Evolutionary conservation across 371 early-diverging fungal genomes (phyloP).

Genomic region (Mycotypha africana): DNA sequence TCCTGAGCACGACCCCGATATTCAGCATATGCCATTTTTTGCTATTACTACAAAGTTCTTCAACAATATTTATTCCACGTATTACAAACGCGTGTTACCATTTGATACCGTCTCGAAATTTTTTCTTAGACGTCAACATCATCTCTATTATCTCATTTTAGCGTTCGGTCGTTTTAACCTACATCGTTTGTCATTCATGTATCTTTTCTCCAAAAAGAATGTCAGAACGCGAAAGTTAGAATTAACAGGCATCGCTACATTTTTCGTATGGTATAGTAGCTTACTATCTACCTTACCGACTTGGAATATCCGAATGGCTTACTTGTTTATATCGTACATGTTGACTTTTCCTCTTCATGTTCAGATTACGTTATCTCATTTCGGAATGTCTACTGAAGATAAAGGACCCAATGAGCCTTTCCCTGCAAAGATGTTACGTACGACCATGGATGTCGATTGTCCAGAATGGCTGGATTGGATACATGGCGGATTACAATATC

Average conservation of each 20-base stretch:
- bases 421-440: slow-evolving; percentile 80
- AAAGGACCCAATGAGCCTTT: slow-evolving; percentile 71
- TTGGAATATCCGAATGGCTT: slow-evolving; percentile 57
- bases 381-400: slow-evolving; percentile 90
- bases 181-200: slow-evolving; percentile 69
- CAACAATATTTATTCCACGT: slow-evolving; percentile 85
- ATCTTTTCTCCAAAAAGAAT: slow-evolving; percentile 53
- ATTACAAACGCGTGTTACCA: slow-evolving; percentile 73
- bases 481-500: slow-evolving; percentile 96
- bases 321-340: slow-evolving; percentile 76
- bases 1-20: slow-evolving; percentile 93
- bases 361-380: slow-evolving; percentile 94
- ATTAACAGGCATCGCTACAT: slow-evolving; percentile 61
- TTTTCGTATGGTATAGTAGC: slow-evolving; percentile 76
- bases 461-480: slow-evolving; percentile 94
- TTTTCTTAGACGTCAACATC: slow-evolving; percentile 80
- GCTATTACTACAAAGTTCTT: slow-evolving; percentile 83
- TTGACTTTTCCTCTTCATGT: slow-evolving; percentile 86
- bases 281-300: slow-evolving; percentile 67
- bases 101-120: slow-evolving; percentile 75
- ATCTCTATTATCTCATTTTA: slow-evolving; percentile 81
- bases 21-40: slow-evolving; percentile 95
- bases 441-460: slow-evolving; percentile 97
- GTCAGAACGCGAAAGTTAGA: slow-evolving; percentile 75
- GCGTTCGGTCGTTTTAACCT: slow-evolving; percentile 91